Percentiles rank a stretch among this genome's conserved stretches.
Evolutionary conservation across 1,284 basidiomycete genomes (phyloP).

Genomic region (Leccinum cinnamomeum): DNA sequence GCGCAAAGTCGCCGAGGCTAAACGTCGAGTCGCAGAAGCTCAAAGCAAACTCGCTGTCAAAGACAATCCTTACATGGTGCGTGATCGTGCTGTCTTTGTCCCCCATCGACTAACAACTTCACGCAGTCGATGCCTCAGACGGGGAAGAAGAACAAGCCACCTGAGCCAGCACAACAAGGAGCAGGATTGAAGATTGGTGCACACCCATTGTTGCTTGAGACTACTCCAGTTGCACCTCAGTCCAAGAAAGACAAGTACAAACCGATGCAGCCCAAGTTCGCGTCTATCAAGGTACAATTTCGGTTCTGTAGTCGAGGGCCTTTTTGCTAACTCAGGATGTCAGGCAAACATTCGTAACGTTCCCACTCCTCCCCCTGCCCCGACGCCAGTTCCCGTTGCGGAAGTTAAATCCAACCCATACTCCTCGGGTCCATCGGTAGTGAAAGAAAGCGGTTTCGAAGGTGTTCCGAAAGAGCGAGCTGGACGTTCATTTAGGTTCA

Average conservation of each 20-base stretch:
- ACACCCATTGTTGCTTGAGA: constrained; percentile 82
- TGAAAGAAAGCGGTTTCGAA: constrained; percentile 58
- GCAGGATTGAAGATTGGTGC: constrained; percentile 85
- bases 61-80: constrained; percentile 82
- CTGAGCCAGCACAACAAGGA: constrained; percentile 69
- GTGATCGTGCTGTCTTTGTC: constrained; percentile 22
- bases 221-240: constrained; percentile 55
- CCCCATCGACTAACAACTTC: constrained; percentile 8
- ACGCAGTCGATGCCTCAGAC: constrained; percentile 50
- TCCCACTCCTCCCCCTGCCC: constrained; percentile 61
- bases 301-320: not conserved
- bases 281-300: constrained; percentile 73
- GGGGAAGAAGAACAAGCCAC: constrained; percentile 54
- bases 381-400: constrained; percentile 44
- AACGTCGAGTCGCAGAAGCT: constrained; percentile 74
- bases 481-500: constrained; percentile 80
- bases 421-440: constrained; percentile 52
- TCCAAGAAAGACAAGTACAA: constrained; percentile 90
- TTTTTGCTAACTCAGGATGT: not conserved
- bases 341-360: constrained; percentile 74
- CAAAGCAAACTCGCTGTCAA: constrained; percentile 71
- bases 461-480: constrained; percentile 69
- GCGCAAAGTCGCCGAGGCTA: constrained; percentile 74
- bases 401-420: constrained; percentile 72
- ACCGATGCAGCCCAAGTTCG: constrained; percentile 97